A percentile compares a stretch with the other conserved stretches of the same genome.
These are phyloP conservation scores for Camellia granthamiana DNA, from an alignment of 148 eudicot genomes.

Conservation along the genomic window DNA sequence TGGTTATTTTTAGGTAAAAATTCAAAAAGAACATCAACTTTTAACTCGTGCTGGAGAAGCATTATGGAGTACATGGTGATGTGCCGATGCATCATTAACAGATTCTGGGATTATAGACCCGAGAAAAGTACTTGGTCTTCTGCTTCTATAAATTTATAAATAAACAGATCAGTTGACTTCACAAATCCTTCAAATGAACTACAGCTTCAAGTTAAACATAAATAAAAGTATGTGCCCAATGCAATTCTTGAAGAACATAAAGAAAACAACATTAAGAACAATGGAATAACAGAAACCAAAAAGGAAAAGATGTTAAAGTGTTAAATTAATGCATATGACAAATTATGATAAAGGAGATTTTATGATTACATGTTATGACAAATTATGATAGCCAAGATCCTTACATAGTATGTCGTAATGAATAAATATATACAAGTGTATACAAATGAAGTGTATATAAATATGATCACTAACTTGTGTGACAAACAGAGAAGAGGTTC, in stretches of 20 bases:
- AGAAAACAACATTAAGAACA: neutral
- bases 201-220: neutral
- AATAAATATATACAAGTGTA: neutral
- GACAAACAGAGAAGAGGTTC: constrained; percentile 2
- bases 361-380: too few species aligned
- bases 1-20: neutral
- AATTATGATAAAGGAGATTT: neutral
- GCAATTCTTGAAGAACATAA: neutral
- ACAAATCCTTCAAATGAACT: neutral
- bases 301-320: neutral
- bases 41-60: constrained; percentile 79
- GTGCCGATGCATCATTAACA: constrained; percentile 63
- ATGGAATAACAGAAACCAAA: neutral
- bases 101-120: constrained; percentile 72
- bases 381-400: neutral
- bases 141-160: constrained; percentile 30
- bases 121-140: constrained; percentile 61
- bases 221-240: neutral
- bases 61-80: constrained; percentile 84
- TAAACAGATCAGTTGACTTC: neutral
- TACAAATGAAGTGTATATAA: too few species aligned
- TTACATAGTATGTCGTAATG: neutral
- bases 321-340: neutral
- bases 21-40: constrained; percentile 41
- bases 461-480: neutral